Evolutionary conservation across 345 rosid genomes (phyloP).

Genomic region (Citrus mangshanensis): DNA sequence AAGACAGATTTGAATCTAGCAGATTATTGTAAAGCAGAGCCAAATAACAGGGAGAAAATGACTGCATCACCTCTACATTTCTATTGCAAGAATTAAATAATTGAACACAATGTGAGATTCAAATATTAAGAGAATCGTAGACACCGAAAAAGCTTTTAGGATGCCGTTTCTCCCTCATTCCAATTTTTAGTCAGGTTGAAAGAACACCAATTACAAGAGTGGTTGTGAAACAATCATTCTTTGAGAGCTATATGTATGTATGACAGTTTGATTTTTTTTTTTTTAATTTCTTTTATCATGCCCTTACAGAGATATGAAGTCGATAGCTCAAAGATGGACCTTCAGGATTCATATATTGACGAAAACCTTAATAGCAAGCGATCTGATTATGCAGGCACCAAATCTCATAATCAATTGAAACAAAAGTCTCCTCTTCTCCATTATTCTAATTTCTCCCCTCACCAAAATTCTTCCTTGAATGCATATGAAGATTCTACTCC

Average conservation of each 20-base stretch:
- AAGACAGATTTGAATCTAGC: background rate
- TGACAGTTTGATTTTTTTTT: background rate
- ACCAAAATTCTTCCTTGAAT: slow-evolving; percentile 35
- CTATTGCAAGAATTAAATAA: background rate
- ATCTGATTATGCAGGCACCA: slow-evolving; percentile 42
- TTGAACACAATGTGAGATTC: background rate
- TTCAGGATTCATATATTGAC: slow-evolving; percentile 38
- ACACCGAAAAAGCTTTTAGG: background rate
- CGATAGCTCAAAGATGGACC: slow-evolving; percentile 36
- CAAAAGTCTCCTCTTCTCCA: slow-evolving; percentile 34
- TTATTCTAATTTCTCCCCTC: slow-evolving; percentile 35
- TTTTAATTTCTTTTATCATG: slow-evolving; percentile 4
- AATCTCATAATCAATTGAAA: slow-evolving; percentile 37
- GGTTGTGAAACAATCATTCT: background rate
- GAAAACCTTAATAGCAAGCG: slow-evolving; percentile 26
- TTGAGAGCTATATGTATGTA: background rate
- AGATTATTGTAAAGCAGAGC: background rate
- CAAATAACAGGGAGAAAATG: background rate
- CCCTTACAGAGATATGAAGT: slow-evolving; percentile 47
- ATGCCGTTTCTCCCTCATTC: background rate
- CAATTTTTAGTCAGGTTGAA: background rate
- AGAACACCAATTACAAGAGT: background rate
- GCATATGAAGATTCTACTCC: slow-evolving; percentile 37
- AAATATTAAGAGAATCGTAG: background rate
- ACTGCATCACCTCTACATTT: background rate